phyloP scores from a whole-genome alignment of 257 asterid species.

The Echium plantagineum region DNA sequence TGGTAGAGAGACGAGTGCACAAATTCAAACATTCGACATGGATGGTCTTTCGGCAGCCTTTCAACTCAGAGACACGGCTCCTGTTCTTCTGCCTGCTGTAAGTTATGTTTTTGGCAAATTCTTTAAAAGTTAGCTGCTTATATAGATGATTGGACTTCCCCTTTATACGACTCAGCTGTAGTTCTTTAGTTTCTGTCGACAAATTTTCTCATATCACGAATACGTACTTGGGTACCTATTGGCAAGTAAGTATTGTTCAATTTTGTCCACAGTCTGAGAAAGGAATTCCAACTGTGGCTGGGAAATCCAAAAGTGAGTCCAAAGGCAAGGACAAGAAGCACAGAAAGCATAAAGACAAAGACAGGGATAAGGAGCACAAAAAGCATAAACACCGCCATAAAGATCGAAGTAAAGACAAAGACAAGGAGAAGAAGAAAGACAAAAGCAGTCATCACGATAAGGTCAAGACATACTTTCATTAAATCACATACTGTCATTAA shows the following conservation, averaged over 20 bases:
- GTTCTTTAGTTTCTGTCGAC: constrained; percentile 4
- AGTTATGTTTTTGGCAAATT: constrained; percentile 21
- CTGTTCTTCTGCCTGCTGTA: constrained; percentile 67
- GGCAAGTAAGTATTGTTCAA: constrained; percentile 11
- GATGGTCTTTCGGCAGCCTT: constrained; percentile 74
- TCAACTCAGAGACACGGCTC: constrained; percentile 76
- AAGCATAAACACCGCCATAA: constrained; percentile 94
- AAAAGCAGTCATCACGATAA: constrained; percentile 78
- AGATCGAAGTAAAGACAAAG: constrained; percentile 90
- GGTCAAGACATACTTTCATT: constrained; percentile 45
- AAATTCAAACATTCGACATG: constrained; percentile 69
- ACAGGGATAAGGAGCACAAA: constrained; percentile 56
- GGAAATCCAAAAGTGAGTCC: constrained; percentile 65
- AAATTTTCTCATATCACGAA: not conserved
- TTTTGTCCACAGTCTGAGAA: constrained; percentile 60
- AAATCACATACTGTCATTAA: constrained; percentile 14
- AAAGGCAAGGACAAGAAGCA: constrained; percentile 92
- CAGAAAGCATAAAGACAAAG: constrained; percentile 83
- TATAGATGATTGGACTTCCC: not conserved
- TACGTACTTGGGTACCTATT: not conserved
- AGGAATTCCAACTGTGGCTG: constrained; percentile 82
- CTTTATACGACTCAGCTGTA: not conserved
- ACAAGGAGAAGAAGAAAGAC: constrained; percentile 67
- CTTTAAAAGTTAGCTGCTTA: constrained; percentile 11
- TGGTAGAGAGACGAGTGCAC: constrained; percentile 51